Evolutionary conservation across 2,329 filamentous ascomycete genomes (phyloP).

Genomic region (Keithomyces neogunnii): DNA sequence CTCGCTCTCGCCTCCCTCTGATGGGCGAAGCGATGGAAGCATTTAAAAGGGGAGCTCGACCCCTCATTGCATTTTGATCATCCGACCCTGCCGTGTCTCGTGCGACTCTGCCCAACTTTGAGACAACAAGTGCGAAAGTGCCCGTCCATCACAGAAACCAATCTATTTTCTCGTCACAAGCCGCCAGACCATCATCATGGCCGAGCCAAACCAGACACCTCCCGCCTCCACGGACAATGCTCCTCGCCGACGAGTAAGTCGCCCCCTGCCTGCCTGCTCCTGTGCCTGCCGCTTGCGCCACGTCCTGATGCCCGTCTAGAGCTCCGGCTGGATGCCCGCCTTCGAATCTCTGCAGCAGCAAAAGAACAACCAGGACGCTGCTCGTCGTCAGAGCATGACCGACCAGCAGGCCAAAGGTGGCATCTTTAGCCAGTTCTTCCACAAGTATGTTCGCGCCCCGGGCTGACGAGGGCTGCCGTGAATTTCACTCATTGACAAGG

Average conservation of each 20-base stretch:
- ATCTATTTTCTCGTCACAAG: neutral
- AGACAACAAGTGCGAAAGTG: neutral
- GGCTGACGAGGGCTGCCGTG: neutral
- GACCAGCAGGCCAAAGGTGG: slow-evolving; percentile 43
- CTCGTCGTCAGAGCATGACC: slow-evolving; percentile 45
- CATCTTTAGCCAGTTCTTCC: slow-evolving; percentile 47
- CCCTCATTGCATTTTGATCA: neutral
- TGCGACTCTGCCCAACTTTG: neutral
- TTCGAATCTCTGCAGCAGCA: slow-evolving; percentile 44
- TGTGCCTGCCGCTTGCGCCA: neutral
- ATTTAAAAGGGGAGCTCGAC: neutral
- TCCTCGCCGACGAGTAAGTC: slow-evolving; percentile 21
- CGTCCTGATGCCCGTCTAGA: slow-evolving; percentile 19
- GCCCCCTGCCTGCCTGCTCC: neutral
- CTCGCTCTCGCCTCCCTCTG: neutral
- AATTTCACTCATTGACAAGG: neutral
- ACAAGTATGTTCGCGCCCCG: slow-evolving; percentile 35
- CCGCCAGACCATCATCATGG: slow-evolving; percentile 16
- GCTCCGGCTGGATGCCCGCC: slow-evolving; percentile 35
- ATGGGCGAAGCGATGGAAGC: neutral
- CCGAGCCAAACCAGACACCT: slow-evolving; percentile 17
- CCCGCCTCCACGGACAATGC: slow-evolving; percentile 8
- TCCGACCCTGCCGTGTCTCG: neutral
- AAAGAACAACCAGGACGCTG: slow-evolving; percentile 38
- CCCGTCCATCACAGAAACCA: neutral